These are phyloP conservation scores for Mycothermus thermophilus DNA, from an alignment of 495 filamentous ascomycete genomes.

Conservation along the genomic window DNA sequence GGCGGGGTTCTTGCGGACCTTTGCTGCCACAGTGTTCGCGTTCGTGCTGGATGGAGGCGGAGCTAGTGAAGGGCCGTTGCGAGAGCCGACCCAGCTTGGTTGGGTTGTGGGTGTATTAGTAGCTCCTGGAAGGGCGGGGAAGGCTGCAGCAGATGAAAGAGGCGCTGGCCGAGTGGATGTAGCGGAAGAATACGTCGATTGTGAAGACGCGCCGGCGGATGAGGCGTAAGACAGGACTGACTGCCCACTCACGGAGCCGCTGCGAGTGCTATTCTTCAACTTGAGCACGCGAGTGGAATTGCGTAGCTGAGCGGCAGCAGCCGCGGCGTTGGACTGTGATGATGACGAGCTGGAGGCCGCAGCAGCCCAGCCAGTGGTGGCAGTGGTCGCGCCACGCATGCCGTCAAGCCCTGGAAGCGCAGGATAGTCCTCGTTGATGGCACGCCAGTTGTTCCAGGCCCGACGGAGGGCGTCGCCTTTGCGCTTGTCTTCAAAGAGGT, in stretches of 20 bases:
- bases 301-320: conserved; percentile 18
- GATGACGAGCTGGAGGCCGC: conserved; percentile 31
- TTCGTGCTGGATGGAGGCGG: conserved; percentile 4
- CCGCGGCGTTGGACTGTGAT: conserved; percentile 12
- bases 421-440: conserved; percentile 92
- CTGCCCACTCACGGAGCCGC: conserved; percentile 10
- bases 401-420: conserved; percentile 63
- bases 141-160: conserved; percentile 21
- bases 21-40: background rate
- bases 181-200: conserved; percentile 24
- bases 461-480: conserved; percentile 61
- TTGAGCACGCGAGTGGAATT: conserved; percentile 32
- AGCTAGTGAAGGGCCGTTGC: conserved; percentile 16
- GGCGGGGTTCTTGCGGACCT: conserved; percentile 3
- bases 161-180: conserved; percentile 24
- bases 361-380: conserved; percentile 37
- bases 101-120: conserved; percentile 16
- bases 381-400: conserved; percentile 34
- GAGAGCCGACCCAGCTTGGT: conserved; percentile 18
- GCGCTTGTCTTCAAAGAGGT: conserved; percentile 71
- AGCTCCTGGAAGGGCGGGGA: conserved; percentile 24
- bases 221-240: conserved; percentile 20
- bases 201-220: conserved; percentile 25
- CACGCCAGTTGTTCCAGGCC: conserved; percentile 89
- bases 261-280: conserved; percentile 35